Evolutionary conservation across 1,139 yeast species (phyloP).

Genomic region (Protomyces pachydermus): DNA sequence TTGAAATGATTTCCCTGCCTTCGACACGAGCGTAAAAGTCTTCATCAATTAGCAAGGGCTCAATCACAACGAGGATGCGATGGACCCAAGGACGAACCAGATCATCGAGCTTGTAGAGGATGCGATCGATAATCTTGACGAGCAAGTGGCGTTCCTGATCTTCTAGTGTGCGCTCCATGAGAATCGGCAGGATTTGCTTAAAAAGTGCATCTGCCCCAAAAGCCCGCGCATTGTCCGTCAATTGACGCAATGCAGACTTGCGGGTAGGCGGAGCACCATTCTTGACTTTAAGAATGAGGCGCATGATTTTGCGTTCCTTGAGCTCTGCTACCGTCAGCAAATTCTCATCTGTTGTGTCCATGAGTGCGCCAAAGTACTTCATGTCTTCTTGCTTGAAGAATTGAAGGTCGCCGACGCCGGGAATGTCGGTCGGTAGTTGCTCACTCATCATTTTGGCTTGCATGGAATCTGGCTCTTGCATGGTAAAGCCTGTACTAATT

Average conservation of each 20-base stretch:
- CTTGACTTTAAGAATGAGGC: conserved; percentile 61
- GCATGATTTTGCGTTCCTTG: conserved; percentile 59
- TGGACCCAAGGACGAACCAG: conserved; percentile 68
- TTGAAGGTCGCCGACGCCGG: conserved; percentile 60
- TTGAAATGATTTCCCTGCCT: conserved; percentile 73
- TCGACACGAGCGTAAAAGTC: conserved; percentile 68
- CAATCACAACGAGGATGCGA: conserved; percentile 64
- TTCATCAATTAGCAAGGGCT: conserved; percentile 77
- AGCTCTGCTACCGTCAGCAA: conserved; percentile 50
- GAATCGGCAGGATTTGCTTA: conserved; percentile 63
- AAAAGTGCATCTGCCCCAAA: conserved; percentile 71
- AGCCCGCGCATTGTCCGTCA: conserved; percentile 58
- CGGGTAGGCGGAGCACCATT: conserved; percentile 69
- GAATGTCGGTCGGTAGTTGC: conserved; percentile 51
- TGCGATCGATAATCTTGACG: conserved; percentile 68
- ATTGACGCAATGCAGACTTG: conserved; percentile 62
- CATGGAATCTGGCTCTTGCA: conserved; percentile 38
- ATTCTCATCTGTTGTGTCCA: conserved; percentile 42
- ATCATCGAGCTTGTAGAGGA: conserved; percentile 61
- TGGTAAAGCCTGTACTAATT: conserved; percentile 39
- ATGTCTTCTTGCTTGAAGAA: conserved; percentile 68
- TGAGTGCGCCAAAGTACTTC: conserved; percentile 63
- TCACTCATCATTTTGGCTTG: conserved; percentile 34
- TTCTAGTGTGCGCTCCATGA: conserved; percentile 67
- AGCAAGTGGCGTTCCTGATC: conserved; percentile 80